Base-by-base conservation (phyloP, 768 basidiomycete genomes). In the Dioszegia crocea region DNA sequence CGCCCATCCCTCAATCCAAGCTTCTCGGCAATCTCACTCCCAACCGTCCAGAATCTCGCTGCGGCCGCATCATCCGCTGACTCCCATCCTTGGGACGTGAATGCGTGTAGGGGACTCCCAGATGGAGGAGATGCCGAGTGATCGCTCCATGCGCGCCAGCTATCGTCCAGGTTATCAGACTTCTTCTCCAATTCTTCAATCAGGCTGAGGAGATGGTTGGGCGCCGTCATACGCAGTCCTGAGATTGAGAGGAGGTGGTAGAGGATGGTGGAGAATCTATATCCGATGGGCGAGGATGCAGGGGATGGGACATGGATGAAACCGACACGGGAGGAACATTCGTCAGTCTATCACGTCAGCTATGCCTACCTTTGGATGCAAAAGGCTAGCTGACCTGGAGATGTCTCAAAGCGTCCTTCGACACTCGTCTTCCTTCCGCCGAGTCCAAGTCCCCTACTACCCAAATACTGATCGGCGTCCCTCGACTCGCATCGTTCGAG, bases 401-500 rank as follows among this genome's bases (percentile, higher is more conserved):
- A 5, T 87, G 86, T 19, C 67, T 67, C 8, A 96, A 73, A 0
- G 86, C 85, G 59, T 87, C 86, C 55, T 79, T 83, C n/a, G 85
- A 79, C 1, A 89, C 76, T n/a, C 70, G 68, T 16, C 82, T 48
- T 0, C 89, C 88, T 1, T 79, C 81, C 6, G 79, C 77, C 8
- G 80, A 83, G 63, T 94, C 86, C 14, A 97, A 79, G 73, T 97
- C 88, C 0, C 86, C 87, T 17, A 94, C 80, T 39, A 97, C 78
- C 66, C 84, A 86, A 14, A 78, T 70, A 2, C 78, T 76, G 6
- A 78, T 65, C 2, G 74, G 62, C 10, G 73, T 63, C 12, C 60
- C 63, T 12, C 64, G 56, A 17, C 61, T 44, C 2, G 46, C 40
- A 27, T 59, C 57, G 36, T 26, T 40, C 36, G 51, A 53, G 21